Percentiles rank a stretch among this genome's conserved stretches.
These are phyloP conservation scores for Cordyceps pruinosa DNA, from an alignment of 2,329 filamentous ascomycete species.

Conservation along the genomic window DNA sequence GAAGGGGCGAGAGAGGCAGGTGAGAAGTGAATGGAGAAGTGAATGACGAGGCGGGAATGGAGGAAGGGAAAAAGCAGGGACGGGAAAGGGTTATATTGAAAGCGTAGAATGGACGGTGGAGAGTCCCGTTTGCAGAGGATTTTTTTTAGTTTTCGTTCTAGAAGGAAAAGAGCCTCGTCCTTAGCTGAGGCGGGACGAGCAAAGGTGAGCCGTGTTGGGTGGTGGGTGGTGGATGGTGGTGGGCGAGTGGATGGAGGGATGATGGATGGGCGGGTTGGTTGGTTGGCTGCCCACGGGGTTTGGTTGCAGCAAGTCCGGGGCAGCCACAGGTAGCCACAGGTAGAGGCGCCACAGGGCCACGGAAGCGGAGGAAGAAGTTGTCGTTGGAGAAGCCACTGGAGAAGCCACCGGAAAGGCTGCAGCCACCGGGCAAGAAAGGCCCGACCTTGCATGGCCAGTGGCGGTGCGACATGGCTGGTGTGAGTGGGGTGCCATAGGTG, in stretches of 20 bases:
- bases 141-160: not conserved
- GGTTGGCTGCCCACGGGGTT: not conserved
- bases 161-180: not conserved
- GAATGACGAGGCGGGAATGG: not conserved
- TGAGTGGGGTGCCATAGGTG: no score
- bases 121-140: not conserved
- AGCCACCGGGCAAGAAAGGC: no score
- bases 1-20: not conserved
- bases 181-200: no score
- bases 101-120: not conserved
- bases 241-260: no score
- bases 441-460: no score
- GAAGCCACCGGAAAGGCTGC: no score
- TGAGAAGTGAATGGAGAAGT: not conserved
- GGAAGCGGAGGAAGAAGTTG: no score
- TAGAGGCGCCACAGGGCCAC: no score
- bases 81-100: not conserved
- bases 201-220: no score
- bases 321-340: not conserved
- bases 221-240: not conserved
- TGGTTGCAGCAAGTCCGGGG: not conserved
- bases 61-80: not conserved
- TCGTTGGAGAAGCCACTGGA: no score
- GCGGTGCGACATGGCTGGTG: no score
- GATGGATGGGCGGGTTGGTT: not conserved